Conservation (phyloP, 306 rosid species). For the Quercus variabilis region DNA sequence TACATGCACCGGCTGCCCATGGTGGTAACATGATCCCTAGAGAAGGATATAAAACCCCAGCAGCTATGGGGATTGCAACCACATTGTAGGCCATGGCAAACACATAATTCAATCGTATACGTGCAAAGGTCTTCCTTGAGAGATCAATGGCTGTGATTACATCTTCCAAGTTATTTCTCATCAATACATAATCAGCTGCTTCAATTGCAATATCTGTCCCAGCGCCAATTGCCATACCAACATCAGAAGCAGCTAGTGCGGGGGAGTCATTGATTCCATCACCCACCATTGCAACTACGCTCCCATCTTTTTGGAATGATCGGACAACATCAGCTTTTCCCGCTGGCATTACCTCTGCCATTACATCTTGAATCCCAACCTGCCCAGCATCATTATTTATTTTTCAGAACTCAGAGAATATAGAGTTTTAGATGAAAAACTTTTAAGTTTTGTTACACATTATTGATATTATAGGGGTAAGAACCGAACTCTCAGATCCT, state of each 20-base stretch:
- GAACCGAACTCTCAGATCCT: neutral
- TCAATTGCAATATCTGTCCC: conserved; percentile 97
- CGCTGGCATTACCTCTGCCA: conserved; percentile 96
- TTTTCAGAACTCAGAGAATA: neutral
- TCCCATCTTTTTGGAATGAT: conserved; percentile 79
- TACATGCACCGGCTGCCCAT: conserved; percentile 98
- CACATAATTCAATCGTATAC: conserved; percentile 73
- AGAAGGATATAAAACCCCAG: conserved; percentile 74
- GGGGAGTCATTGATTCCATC: conserved; percentile 99
- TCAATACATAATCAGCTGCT: conserved; percentile 86
- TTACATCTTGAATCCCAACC: conserved; percentile 89
- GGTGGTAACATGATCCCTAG: conserved; percentile 79
- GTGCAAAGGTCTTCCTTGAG: conserved; percentile 79
- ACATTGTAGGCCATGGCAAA: conserved; percentile 93
- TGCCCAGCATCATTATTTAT: conserved; percentile 26
- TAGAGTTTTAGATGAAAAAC: no score
- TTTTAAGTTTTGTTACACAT: no score
- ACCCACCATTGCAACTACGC: conserved; percentile 93
- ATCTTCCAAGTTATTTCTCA: conserved; percentile 92
- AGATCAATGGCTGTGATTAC: conserved; percentile 97
- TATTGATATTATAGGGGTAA: neutral
- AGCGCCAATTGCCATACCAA: conserved; percentile 98
- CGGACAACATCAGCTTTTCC: conserved; percentile 85
- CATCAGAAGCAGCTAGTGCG: conserved; percentile 87
- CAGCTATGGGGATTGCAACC: conserved; percentile 85